Conservation (phyloP, 768 basidiomycete species). For the Rhizopogon sp. region DNA sequence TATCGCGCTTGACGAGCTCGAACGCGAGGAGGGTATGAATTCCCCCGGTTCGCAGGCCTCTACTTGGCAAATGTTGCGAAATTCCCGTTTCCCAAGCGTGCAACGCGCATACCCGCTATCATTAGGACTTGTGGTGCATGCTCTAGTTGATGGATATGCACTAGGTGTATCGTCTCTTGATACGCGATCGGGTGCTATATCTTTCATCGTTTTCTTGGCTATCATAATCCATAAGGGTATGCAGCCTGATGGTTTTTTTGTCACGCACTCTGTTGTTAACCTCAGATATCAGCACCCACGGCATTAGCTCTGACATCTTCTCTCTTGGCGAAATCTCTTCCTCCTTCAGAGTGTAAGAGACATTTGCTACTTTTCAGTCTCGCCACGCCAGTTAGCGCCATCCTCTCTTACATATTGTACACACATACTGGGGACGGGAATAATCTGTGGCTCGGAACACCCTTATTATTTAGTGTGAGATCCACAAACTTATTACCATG, state of each 20-base stretch:
- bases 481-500: neutral
- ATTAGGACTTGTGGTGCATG: constrained; percentile 83
- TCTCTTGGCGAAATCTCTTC: constrained; percentile 71
- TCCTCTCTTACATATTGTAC: constrained; percentile 70
- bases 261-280: neutral
- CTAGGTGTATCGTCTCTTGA: constrained; percentile 72
- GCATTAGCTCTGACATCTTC: constrained; percentile 85
- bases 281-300: constrained; percentile 65
- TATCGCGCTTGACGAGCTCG: constrained; percentile 56
- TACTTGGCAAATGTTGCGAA: constrained; percentile 9
- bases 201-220: constrained; percentile 85
- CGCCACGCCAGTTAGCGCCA: constrained; percentile 79
- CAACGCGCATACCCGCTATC: constrained; percentile 65
- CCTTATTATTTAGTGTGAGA: constrained; percentile 81
- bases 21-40: constrained; percentile 32
- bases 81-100: constrained; percentile 18
- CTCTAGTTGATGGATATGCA: constrained; percentile 87
- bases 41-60: constrained; percentile 4
- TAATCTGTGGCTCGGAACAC: constrained; percentile 62
- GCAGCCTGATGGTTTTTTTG: neutral
- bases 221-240: constrained; percentile 87
- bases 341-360: constrained; percentile 62
- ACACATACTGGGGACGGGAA: constrained; percentile 37
- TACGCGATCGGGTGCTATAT: constrained; percentile 43
- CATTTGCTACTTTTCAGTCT: constrained; percentile 75